phyloP scores from a whole-genome alignment of 192 early-diverging fungal species.

The Gaertneriomyces semiglobifer region DNA sequence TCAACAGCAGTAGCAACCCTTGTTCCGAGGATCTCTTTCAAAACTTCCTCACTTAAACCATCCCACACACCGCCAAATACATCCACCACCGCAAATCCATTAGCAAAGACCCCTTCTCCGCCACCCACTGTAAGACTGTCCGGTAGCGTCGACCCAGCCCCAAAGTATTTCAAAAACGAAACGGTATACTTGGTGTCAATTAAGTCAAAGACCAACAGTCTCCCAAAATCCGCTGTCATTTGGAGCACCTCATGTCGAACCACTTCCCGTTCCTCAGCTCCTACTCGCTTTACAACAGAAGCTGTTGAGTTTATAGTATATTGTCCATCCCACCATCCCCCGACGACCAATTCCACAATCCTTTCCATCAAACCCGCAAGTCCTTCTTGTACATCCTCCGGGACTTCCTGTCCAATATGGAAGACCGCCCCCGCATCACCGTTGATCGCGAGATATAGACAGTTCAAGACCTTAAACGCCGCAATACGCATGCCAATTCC shows the following conservation, averaged over 20 bases:
- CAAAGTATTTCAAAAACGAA: constrained; percentile 23
- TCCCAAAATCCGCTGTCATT: constrained; percentile 9
- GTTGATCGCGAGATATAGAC: constrained; percentile 16
- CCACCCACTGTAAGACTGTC: not conserved
- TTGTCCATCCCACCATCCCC: no score
- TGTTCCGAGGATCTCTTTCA: constrained; percentile 8
- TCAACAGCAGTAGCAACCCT: constrained; percentile 3
- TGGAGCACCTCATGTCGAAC: constrained; percentile 6
- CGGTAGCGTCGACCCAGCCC: not conserved
- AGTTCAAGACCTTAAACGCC: constrained; percentile 21
- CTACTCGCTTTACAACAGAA: no score
- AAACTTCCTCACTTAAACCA: constrained; percentile 11
- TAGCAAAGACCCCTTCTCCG: not conserved
- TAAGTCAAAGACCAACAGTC: constrained; percentile 8
- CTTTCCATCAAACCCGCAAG: constrained; percentile 5
- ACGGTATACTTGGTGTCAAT: constrained; percentile 11
- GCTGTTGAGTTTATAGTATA: no score
- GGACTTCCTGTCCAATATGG: not conserved
- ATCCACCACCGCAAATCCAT: not conserved
- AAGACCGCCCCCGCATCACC: constrained; percentile 18
- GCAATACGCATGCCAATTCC: constrained; percentile 15
- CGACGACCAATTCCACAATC: not conserved
- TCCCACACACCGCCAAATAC: constrained; percentile 30
- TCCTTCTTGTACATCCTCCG: constrained; percentile 17
- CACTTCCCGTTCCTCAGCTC: constrained; percentile 2